These are phyloP conservation scores for Podospora tetraspora DNA, from an alignment of 495 filamentous ascomycete genomes.

Conservation along the genomic window DNA sequence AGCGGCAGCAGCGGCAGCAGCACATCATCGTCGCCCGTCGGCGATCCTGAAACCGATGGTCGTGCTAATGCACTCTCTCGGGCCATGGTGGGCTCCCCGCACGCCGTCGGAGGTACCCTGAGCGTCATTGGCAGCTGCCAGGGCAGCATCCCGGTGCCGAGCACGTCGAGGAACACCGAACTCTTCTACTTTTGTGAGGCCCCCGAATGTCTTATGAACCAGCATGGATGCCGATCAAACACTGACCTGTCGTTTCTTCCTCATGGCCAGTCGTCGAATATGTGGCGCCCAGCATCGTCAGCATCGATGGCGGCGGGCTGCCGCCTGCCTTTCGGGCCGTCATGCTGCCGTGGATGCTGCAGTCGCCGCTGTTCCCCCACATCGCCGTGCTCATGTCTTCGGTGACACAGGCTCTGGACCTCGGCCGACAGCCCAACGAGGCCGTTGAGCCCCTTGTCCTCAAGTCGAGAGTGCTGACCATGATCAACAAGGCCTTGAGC, in stretches of 20 bases:
- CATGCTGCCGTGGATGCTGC: conserved; percentile 28
- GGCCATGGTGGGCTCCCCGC: background rate
- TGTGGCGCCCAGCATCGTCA: conserved; percentile 23
- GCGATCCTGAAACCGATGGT: background rate
- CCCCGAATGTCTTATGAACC: background rate
- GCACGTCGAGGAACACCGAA: conserved; percentile 19
- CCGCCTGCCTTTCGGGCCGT: conserved; percentile 14
- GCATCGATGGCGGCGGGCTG: conserved; percentile 19
- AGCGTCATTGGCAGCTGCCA: conserved; percentile 18
- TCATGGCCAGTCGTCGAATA: conserved; percentile 18
- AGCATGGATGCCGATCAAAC: background rate
- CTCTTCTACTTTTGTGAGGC: conserved; percentile 24
- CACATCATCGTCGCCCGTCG: background rate
- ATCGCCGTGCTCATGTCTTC: conserved; percentile 27
- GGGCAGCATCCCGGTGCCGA: conserved; percentile 13
- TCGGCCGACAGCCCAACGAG: conserved; percentile 1
- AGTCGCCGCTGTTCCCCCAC: conserved; percentile 26
- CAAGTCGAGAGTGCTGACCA: conserved; percentile 14
- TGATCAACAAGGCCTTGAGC: conserved; percentile 21
- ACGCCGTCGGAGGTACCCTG: conserved; percentile 19
- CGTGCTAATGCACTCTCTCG: background rate
- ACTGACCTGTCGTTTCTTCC: background rate
- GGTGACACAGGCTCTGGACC: conserved; percentile 16
- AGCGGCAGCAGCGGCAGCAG: background rate
- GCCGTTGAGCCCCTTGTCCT: conserved; percentile 18